Evolutionary conservation across 2,329 filamentous ascomycete genomes (phyloP).

Genomic region (Fusarium sp.): DNA sequence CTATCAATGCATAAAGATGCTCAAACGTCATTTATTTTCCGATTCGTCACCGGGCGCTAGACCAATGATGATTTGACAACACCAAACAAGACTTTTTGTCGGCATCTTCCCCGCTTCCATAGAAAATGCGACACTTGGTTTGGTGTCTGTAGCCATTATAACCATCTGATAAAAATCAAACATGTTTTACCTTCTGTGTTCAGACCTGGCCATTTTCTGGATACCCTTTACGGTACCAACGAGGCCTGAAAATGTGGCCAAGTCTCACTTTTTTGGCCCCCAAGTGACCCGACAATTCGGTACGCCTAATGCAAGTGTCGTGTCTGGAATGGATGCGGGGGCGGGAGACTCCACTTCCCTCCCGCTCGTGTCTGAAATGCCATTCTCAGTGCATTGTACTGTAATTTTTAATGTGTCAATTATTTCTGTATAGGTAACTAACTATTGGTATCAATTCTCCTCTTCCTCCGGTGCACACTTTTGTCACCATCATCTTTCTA

Average conservation of each 20-base stretch:
- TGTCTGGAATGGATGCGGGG: not conserved
- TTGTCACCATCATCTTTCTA: not conserved
- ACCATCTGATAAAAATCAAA: constrained; percentile 26
- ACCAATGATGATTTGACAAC: not conserved
- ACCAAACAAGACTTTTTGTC: constrained; percentile 4
- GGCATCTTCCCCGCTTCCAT: not conserved
- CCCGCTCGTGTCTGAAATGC: too few relatives aligned
- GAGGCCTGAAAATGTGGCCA: constrained; percentile 13
- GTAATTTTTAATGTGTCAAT: not conserved
- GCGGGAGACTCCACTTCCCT: constrained; percentile 25
- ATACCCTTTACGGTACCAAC: constrained; percentile 15
- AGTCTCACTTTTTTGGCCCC: constrained; percentile 21
- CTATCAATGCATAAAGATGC: not conserved
- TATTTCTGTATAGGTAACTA: too few relatives aligned
- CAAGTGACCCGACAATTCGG: constrained; percentile 18
- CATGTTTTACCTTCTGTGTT: not conserved
- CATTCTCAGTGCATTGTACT: not conserved
- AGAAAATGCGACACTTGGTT: not conserved
- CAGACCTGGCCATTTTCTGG: constrained; percentile 6
- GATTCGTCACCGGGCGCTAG: constrained; percentile 1
- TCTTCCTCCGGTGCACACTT: too few relatives aligned
- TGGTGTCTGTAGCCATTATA: not conserved
- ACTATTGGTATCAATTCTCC: not conserved
- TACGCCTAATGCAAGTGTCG: constrained; percentile 25
- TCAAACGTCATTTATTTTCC: constrained; percentile 1